phyloP scores from a whole-genome alignment of 805 yeast genomes.

The Pichia cephalocereana region DNA sequence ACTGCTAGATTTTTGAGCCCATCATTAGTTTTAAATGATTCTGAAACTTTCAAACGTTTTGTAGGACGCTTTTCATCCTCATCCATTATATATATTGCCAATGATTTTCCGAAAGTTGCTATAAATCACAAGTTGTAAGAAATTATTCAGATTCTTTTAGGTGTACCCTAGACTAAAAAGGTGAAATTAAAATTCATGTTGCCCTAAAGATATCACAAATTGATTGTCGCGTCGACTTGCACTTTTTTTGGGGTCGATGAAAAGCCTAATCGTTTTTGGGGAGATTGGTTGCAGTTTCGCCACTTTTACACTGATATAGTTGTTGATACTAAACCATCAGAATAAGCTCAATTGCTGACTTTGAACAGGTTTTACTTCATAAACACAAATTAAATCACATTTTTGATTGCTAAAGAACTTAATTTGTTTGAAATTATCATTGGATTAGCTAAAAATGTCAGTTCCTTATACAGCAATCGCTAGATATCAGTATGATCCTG shows the following conservation, averaged over 20 bases:
- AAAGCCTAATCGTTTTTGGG: neutral
- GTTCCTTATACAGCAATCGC: conserved; percentile 24
- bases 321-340: too few relatives aligned
- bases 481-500: conserved; percentile 25
- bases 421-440: neutral
- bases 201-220: neutral
- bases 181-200: neutral
- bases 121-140: too few relatives aligned
- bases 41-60: neutral
- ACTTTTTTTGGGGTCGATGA: too few relatives aligned
- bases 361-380: too few relatives aligned
- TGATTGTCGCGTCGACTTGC: neutral
- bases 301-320: neutral
- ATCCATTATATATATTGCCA: neutral
- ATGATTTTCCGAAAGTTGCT: too few relatives aligned
- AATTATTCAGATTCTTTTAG: too few relatives aligned
- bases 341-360: too few relatives aligned
- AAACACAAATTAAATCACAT: too few relatives aligned
- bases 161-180: too few relatives aligned
- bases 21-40: neutral
- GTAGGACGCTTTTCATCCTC: neutral
- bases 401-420: too few relatives aligned
- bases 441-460: conserved; percentile 2
- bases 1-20: neutral
- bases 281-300: neutral